phyloP scores from a whole-genome alignment of 139 green algal species.

The Tetradesmus obliquus region DNA sequence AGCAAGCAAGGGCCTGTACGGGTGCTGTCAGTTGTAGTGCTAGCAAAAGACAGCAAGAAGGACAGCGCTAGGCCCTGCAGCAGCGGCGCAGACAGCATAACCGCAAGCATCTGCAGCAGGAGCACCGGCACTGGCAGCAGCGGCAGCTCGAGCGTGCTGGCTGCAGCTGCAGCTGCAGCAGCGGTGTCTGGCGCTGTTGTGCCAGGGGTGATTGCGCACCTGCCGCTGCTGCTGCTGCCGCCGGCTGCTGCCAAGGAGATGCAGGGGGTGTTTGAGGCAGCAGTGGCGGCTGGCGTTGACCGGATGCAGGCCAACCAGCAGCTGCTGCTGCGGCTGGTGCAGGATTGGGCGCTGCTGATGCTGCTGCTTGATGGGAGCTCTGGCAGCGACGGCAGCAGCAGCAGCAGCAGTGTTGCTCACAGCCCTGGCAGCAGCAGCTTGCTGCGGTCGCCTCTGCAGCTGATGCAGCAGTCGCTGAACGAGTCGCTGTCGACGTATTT shows the following conservation, averaged over 20 bases:
- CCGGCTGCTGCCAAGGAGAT: background rate
- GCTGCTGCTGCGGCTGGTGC: background rate
- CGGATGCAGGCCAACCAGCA: background rate
- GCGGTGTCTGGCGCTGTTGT: background rate
- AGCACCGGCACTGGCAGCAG: background rate
- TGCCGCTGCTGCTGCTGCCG: background rate
- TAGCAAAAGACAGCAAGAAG: background rate
- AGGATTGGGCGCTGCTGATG: background rate
- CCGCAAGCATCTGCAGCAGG: background rate
- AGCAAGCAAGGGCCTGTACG: background rate
- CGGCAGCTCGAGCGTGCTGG: background rate
- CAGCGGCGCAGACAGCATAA: background rate
- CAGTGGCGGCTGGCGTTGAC: background rate
- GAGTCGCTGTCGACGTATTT: background rate
- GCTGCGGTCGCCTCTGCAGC: background rate
- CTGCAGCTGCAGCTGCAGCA: background rate
- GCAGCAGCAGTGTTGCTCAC: background rate
- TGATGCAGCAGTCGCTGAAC: background rate
- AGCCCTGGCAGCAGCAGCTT: background rate
- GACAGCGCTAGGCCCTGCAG: background rate
- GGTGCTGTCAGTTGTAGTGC: background rate
- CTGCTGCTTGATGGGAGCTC: background rate
- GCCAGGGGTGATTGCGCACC: background rate
- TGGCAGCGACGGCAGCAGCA: background rate
- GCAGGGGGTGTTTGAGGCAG: background rate